Evolutionary conservation across 164 flowering plant genomes (phyloP), one percentile per base, ranked within the genome.

Genomic region (Dillenia turbinata): DNA sequence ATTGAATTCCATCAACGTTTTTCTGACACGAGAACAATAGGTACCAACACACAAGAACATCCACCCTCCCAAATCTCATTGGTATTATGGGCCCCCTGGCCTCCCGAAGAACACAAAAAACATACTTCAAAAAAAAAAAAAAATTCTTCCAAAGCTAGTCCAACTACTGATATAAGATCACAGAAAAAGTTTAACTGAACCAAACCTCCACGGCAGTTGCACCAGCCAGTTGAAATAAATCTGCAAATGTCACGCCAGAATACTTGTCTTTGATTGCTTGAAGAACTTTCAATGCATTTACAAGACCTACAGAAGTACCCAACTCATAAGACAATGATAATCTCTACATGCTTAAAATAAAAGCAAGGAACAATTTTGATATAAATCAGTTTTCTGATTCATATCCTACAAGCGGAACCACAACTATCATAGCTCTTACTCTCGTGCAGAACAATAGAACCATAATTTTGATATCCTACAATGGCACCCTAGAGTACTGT

Each of bases 171-270:
- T 5, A 33, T 33, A 5, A 33, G 6, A 33, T 33, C 40, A 33
- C 40, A 58, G 2, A 56, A 16, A 14, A 47, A 52, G 33, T 71
- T 48, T 11, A 51, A 56, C 67, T 6, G n/a, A n/a, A n/a, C n/a
- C n/a, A n/a, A 33, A 91, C 99, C 99, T 94, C 99, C 14, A 94
- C 61, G 57, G 99, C 97, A 56, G 96, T 91, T 69, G 96, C 99
- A 77, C 99, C 89, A 12, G 96, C 99, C 75, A 94, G 75, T 75
- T 94, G 99, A 71, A 94, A 94, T 46, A 94, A 75, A 62, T 94
- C 99, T 33, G 99, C 99, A 74, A 85, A 91, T 46, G 95, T 85
- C 59, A 94, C 76, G 52, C 79, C 77, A 50, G 96, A 65, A 71
- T 94, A 91, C 79, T 94, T 94, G 49, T 89, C 89, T 71, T 89